Conservation (phyloP, 1,139 yeast genomes). For the Diutina pseudorugosa region DNA sequence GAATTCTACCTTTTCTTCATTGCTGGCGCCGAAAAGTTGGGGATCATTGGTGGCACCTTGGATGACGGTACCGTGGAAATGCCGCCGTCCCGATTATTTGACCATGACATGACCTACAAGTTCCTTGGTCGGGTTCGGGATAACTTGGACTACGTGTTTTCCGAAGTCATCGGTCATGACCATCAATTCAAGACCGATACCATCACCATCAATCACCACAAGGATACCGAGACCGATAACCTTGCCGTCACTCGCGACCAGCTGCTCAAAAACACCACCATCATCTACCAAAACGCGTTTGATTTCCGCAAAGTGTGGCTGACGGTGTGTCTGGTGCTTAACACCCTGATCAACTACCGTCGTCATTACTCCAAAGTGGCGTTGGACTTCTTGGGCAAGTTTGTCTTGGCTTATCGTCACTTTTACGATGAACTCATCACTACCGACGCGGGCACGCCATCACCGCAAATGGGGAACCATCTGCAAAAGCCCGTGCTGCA, state of each 20-base stretch:
- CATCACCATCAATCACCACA: neutral
- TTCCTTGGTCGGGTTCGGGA: neutral
- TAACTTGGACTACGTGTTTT: neutral
- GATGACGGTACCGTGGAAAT: neutral
- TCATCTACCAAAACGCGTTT: constrained; percentile 36
- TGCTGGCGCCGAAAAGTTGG: constrained; percentile 24
- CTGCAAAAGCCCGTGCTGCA: constrained; percentile 17
- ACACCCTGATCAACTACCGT: constrained; percentile 49
- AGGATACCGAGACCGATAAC: neutral
- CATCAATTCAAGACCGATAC: constrained; percentile 1
- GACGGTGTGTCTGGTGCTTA: constrained; percentile 41
- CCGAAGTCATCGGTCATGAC: neutral
- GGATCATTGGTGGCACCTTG: neutral
- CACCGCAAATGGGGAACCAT: constrained; percentile 8
- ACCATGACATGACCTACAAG: neutral
- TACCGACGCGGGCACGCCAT: constrained; percentile 6
- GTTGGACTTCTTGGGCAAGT: constrained; percentile 21
- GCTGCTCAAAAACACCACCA: neutral
- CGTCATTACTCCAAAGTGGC: constrained; percentile 37
- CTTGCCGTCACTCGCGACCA: neutral
- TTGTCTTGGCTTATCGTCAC: constrained; percentile 18
- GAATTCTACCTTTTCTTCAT: constrained; percentile 49
- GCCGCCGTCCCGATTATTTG: neutral
- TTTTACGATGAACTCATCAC: constrained; percentile 19
- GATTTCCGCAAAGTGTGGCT: constrained; percentile 42